Evolutionary conservation across 129 eudicot species (phyloP), one percentile per base, ranked within the genome.

Genomic region (Arctium minus): DNA sequence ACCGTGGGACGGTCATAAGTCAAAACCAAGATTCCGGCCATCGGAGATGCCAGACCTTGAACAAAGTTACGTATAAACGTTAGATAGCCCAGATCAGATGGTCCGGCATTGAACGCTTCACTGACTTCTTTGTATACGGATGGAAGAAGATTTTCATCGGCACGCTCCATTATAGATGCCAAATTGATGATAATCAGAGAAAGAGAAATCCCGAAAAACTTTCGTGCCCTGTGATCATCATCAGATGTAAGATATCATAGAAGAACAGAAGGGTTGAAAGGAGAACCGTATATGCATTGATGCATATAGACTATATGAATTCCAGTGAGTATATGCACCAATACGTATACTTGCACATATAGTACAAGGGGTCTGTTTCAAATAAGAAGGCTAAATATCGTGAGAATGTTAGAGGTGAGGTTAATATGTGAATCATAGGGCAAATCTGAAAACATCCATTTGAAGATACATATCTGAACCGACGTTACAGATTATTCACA

Each of bases 51-150:
- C 32, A 96, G 69, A 42, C 99, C 99, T 83, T 90, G 91, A 17
- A 90, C 88, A 38, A 96, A 96, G 87, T 93, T 96, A 22, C 97
- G 32, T 27, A 88, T 85, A 48, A 96, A 96, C 27, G 97, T 96
- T 70, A 96, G 94, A 70, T 93, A 96, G 46, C 99, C 99, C 17
- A 96, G 92, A 73, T 96, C 99, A 4, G 97, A 87, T 27, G 99
- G 99, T 42, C 99, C 97, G 0, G 92, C 91, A 33, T 83, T 71
- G 79, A 96, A 96, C 22, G 97, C 91, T 88, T 93, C 97, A 75
- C 99, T 96, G 35, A 96, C 94, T 93, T 96, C 99, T 84, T 93
- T 96, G 90, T 96, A 96, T 38, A 96, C 99, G 2, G 99, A 86
- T 85, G 99, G 97, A 65, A 96, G 99, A 80, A 96, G 98, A 85